These are phyloP conservation scores for Hypoxylon sp. DNA, from an alignment of 2,329 filamentous ascomycete genomes.

Conservation along the genomic window DNA sequence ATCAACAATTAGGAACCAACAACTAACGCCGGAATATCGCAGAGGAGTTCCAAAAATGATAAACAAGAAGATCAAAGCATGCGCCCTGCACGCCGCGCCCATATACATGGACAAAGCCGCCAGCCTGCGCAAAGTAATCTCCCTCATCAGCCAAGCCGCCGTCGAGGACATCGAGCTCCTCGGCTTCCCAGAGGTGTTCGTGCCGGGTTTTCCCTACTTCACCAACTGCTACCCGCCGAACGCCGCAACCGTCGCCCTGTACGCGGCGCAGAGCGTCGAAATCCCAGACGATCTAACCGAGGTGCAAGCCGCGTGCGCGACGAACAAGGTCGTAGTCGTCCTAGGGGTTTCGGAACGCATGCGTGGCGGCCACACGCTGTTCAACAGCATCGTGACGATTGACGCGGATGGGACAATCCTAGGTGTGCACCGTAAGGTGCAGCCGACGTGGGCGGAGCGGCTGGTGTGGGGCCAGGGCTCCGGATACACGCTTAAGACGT, in stretches of 20 bases:
- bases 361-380: conserved; percentile 49
- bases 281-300: conserved; percentile 32
- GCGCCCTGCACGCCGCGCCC: conserved; percentile 40
- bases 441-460: conserved; percentile 54
- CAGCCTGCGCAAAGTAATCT: conserved; percentile 37
- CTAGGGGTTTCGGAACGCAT: conserved; percentile 42
- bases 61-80: conserved; percentile 42
- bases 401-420: conserved; percentile 50
- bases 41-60: conserved; percentile 16
- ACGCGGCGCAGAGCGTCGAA: conserved; percentile 40
- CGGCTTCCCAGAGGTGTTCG: conserved; percentile 46
- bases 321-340: conserved; percentile 20
- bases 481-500: conserved; percentile 49
- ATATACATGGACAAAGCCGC: conserved; percentile 47
- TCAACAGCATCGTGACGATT: conserved; percentile 53
- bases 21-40: background rate
- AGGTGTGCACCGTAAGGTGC: conserved; percentile 54
- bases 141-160: conserved; percentile 36
- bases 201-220: conserved; percentile 48
- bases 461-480: conserved; percentile 53
- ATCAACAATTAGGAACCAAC: background rate
- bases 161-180: conserved; percentile 36
- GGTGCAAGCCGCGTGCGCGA: conserved; percentile 37
- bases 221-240: conserved; percentile 39
- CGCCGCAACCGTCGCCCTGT: conserved; percentile 31